These are phyloP conservation scores for Solanum chiquidenum DNA, from an alignment of 257 asterid species.

Conservation along the genomic window DNA sequence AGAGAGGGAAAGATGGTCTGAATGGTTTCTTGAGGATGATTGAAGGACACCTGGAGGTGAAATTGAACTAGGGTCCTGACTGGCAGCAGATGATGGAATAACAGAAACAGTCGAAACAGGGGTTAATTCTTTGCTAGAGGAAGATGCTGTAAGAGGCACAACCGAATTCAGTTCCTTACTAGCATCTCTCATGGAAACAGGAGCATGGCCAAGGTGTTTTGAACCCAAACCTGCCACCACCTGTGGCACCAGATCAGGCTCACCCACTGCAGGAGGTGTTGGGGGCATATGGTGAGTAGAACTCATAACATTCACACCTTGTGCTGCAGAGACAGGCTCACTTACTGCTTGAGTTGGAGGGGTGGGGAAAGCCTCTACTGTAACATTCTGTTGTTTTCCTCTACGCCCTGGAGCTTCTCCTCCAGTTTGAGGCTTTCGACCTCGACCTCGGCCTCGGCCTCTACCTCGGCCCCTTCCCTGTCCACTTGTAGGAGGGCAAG, in stretches of 20 bases:
- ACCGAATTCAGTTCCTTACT: neutral
- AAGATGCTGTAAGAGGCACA: neutral
- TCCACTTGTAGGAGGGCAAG: conserved; percentile 36
- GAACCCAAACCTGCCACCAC: conserved; percentile 25
- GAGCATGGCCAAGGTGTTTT: neutral
- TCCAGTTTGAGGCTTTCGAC: conserved; percentile 45
- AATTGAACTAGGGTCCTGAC: neutral
- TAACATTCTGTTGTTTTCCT: conserved; percentile 48
- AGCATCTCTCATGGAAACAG: neutral
- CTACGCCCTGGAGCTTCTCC: conserved; percentile 72
- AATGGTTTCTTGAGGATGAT: neutral
- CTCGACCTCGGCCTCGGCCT: conserved; percentile 57
- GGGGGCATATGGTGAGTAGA: conserved; percentile 2
- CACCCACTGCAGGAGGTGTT: neutral
- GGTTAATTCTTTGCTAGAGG: neutral
- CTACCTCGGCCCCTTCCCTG: conserved; percentile 60
- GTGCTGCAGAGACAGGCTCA: conserved; percentile 14
- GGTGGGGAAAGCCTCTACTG: conserved; percentile 25
- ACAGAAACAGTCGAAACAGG: neutral
- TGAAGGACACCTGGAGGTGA: neutral
- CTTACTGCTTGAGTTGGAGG: conserved; percentile 2
- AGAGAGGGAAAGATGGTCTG: conserved; percentile 24
- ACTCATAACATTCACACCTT: neutral
- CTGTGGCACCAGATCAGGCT: conserved; percentile 13
- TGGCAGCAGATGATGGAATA: neutral